Evolutionary conservation across 331 rosid genomes (phyloP), one percentile per base, ranked within the genome.

Genomic region (Quercus phellos): DNA sequence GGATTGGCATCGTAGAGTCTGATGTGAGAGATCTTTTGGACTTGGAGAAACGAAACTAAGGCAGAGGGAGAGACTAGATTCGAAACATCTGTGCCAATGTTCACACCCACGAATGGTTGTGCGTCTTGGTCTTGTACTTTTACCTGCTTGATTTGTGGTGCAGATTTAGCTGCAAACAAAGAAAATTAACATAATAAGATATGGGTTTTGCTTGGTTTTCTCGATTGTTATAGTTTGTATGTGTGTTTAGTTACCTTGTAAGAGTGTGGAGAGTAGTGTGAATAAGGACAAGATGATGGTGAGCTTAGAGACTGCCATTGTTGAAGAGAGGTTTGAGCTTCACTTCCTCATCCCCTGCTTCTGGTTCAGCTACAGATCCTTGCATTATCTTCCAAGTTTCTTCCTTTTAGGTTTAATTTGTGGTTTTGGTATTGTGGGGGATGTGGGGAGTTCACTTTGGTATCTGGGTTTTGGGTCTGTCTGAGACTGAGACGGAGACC

Each of bases 1-100:
- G 96, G 85, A 90, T 89, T 82, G 1, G 94, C 88, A 79, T 94
- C 97, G 90, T 94, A 91, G 77, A 94, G 87, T 2, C 97, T 83
- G 51, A 94, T 58, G 81, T 91, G 92, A 4, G 74, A 84, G 46
- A 93, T 91, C 64, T 90, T 90, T 30, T 94, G 94, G 16, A 81
- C 63, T 34, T 81, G 82, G 3, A 94, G 96, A 63, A 94, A 89
- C 13, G 91, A 67, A 0, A 90, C 93, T 0, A 94, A 74, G 8
- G 85, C 87, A 0, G 87, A 21, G 3, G 96, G 86, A 0, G 91
- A 61, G 0, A 89, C 73, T 9, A 89, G 79, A 81, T 85, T 89
- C 55, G 98, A 89, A 1, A 94, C 92, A 72, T 94, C 98, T 0
- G 90, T 89, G 51, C 98, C 98, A 12, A 91, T 86, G 82, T 92